Evolutionary conservation across 2,329 filamentous ascomycete genomes (phyloP), one percentile per base, ranked within the genome.

Genomic region (Monosporascus sp.): DNA sequence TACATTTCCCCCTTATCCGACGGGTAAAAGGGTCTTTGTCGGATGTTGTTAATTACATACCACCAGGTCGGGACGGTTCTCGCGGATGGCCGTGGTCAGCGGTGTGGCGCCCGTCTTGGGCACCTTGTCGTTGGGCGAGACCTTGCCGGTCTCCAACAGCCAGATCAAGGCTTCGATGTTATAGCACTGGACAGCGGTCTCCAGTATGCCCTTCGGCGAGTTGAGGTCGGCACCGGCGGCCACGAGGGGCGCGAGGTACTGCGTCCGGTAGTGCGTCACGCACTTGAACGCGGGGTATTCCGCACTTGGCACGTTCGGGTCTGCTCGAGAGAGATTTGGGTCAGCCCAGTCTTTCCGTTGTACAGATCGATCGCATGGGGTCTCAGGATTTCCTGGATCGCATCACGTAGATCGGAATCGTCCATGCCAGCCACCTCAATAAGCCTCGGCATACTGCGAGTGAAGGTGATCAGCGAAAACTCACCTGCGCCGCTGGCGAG

Each of bases 241-340:
- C 0, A 85, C 71, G 1, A 88, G 73, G 6, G 76, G 70, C 0
- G 82, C 80, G 0, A 88, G 73, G 62, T 82, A 80, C 18, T 86
- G 81, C 0, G 80, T 70, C 24, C 84, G 77, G 63, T 83, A 77
- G 63, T 88, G 84, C 0, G 84, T 86, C 24, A 88, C 77, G 55
- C 84, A 87, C 65, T 88, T 87, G 74, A 84, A 87, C 5, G 78
- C 73, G 0, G 85, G 85, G 60, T 84, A 86, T 62, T 88, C 84
- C 46, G 80, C 77, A 1, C 83, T 82, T 6, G 76, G 76, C 0
- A 82, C 65, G 59, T 88, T 88, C 15, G 84, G 82, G 56, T 86
- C 79, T 60, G 44, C 31, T 14, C 31, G 31, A 34, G 31, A 34
- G 4, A n/a, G 31, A 11, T 14, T 34, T 4, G 27, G 31, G 31